Evolutionary conservation across 106 monocot genomes (phyloP).

Genomic region (Acorus gramineus): DNA sequence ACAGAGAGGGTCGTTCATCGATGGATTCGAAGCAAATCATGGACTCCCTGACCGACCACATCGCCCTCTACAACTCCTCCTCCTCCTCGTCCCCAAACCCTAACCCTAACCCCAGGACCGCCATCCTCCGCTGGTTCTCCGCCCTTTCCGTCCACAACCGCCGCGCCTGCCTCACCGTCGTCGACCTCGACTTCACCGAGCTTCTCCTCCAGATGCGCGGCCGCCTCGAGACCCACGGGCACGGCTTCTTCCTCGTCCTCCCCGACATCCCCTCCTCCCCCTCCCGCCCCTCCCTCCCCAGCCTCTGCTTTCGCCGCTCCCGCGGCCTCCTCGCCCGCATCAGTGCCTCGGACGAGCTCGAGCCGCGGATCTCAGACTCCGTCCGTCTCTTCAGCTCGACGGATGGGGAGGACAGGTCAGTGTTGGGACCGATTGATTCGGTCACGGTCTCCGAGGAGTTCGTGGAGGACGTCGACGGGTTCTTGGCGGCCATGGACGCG

Average conservation of each 20-base stretch:
- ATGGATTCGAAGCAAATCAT: conserved; percentile 38
- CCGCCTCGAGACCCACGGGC: conserved; percentile 36
- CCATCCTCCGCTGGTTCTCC: conserved; percentile 70
- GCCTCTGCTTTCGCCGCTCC: conserved; percentile 48
- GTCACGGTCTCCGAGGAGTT: conserved; percentile 52
- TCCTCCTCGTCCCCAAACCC: conserved; percentile 12
- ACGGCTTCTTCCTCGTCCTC: conserved; percentile 68
- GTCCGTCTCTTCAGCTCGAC: conserved; percentile 52
- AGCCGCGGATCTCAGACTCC: conserved; percentile 12
- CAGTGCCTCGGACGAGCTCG: conserved; percentile 6
- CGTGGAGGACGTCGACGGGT: conserved; percentile 41
- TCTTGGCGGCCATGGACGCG: conserved; percentile 73
- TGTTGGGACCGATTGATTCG: conserved; percentile 23
- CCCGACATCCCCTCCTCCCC: conserved; percentile 49
- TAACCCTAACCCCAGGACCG: conserved; percentile 30
- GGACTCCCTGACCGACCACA: conserved; percentile 74
- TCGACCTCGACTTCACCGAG: conserved; percentile 35
- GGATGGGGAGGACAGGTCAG: conserved; percentile 6
- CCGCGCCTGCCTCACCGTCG: conserved; percentile 47
- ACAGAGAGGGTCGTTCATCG: conserved; percentile 16
- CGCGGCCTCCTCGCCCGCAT: conserved; percentile 38
- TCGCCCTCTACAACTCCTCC: conserved; percentile 60
- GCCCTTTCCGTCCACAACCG: conserved; percentile 44
- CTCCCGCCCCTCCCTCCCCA: conserved; percentile 34
- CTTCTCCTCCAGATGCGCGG: conserved; percentile 56